phyloP scores from a whole-genome alignment of 805 yeast genomes.

The Schizosaccharomyces lindneri region DNA sequence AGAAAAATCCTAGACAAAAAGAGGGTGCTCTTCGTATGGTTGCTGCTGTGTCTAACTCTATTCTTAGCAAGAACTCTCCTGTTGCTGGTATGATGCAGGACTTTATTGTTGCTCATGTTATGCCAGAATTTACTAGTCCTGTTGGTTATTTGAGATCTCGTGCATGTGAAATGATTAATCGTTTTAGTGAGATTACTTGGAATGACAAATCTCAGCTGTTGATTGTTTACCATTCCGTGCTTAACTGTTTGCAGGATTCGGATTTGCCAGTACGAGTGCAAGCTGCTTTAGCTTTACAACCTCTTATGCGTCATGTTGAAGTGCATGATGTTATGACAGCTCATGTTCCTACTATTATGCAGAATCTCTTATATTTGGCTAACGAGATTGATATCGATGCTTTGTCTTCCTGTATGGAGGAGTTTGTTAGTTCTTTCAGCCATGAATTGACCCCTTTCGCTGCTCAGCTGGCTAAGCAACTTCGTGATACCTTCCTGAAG shows the following conservation, averaged over 20 bases:
- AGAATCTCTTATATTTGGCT: conserved; percentile 45
- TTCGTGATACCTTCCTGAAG: conserved; percentile 34
- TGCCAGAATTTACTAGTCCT: conserved; percentile 44
- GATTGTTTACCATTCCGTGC: conserved; percentile 19
- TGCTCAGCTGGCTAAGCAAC: conserved; percentile 29
- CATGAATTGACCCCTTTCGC: conserved; percentile 83
- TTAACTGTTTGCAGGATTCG: conserved; percentile 22
- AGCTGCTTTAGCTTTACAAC: conserved; percentile 67
- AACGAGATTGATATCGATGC: conserved; percentile 71
- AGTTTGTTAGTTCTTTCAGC: conserved; percentile 70
- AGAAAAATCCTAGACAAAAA: conserved; percentile 28
- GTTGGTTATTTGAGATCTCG: conserved; percentile 42
- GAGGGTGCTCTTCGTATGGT: conserved; percentile 65
- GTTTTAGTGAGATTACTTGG: conserved; percentile 38
- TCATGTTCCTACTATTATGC: conserved; percentile 61
- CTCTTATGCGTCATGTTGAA: conserved; percentile 36
- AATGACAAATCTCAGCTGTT: conserved; percentile 32
- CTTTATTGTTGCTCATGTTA: conserved; percentile 34
- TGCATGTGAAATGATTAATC: conserved; percentile 24
- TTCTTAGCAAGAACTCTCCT: conserved; percentile 30
- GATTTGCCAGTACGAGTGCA: conserved; percentile 56
- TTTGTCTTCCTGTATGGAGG: conserved; percentile 78
- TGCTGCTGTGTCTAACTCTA: conserved; percentile 38
- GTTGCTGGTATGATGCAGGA: conserved; percentile 39
- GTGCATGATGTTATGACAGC: conserved; percentile 44